Evolutionary conservation across 2,329 filamentous ascomycete species (phyloP).

Genomic region (Raffaelea deltoideospora): DNA sequence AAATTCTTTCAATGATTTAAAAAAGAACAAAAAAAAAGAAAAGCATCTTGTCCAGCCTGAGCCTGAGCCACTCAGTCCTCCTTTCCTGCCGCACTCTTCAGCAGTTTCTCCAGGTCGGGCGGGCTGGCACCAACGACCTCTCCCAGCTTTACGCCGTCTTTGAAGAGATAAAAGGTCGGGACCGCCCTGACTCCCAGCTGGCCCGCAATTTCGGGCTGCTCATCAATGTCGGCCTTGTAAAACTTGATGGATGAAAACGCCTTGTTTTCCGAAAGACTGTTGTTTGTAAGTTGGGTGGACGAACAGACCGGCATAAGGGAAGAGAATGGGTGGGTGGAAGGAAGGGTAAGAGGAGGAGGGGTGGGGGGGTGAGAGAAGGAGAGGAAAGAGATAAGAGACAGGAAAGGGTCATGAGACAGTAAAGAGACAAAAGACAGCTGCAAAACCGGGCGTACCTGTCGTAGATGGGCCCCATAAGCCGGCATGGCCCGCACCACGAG

Average conservation of each 20-base stretch:
- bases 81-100: not conserved
- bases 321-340: no score
- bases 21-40: no score
- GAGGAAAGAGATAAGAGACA: no score
- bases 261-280: constrained; percentile 39
- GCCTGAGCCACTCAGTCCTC: no score
- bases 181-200: constrained; percentile 76
- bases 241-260: constrained; percentile 45
- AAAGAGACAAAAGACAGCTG: no score
- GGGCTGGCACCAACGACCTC: constrained; percentile 74
- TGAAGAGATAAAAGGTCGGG: constrained; percentile 83
- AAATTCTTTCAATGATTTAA: not conserved
- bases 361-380: no score
- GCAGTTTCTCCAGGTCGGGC: constrained; percentile 29
- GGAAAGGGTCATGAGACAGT: no score
- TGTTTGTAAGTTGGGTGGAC: not conserved
- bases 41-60: no score
- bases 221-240: constrained; percentile 84
- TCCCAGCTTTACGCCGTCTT: constrained; percentile 55
- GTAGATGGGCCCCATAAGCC: constrained; percentile 67
- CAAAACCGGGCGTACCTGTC: constrained; percentile 51
- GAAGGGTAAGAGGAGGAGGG: no score
- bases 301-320: no score
- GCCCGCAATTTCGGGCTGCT: constrained; percentile 57
- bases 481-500: constrained; percentile 91